Base-by-base conservation (phyloP, 805 yeast genomes). In the Teunomyces kruisii region DNA sequence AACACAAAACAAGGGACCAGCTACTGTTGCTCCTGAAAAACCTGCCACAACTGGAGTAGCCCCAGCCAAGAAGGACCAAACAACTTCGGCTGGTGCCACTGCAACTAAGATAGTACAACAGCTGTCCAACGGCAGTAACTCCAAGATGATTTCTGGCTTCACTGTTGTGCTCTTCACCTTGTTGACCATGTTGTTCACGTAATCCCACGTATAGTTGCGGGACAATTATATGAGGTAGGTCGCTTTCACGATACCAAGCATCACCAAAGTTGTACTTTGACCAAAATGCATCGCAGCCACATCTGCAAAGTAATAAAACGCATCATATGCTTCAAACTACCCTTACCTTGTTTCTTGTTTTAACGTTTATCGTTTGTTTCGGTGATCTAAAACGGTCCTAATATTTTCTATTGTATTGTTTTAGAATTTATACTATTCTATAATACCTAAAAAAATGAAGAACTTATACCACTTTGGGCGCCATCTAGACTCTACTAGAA, bases 121-220 rank as follows among this genome's bases (percentile, higher is more conserved):
- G 9, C 35, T 22, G 17, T 29, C 40, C 44, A 59, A 50, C 29
- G 51, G 43, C 1, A 52, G 45, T n/a, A 32, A 32, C 32, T 40
- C 31, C 22, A 37, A 30, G 10, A 30, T 32, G 13, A 35, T 33
- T 10, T 43, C 50, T 2, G 46, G 46, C 6, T 39, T 48, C 12
- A 17, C 47, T n/a, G 15, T 49, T 10, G 15, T 46, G 13, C 14
- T 49, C 32, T 43, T 50, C 13, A 39, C 48, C 28, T 48, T 41
- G 32, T 45, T 44, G 30, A 47, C 51, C 27, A 40, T 49, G 17
- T 37, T 52, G 39, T 48, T 52, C 49, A 44, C 53, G 49, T 53
- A 46, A 49, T 9, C 45, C 15, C 30, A 33, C 33, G 27, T 47
- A 45, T 45, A 48, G 53, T 49, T 49, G 53, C 53, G 16, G 53